Conservation (phyloP, 192 early-diverging fungal genomes). For the Coemansia sp. region DNA sequence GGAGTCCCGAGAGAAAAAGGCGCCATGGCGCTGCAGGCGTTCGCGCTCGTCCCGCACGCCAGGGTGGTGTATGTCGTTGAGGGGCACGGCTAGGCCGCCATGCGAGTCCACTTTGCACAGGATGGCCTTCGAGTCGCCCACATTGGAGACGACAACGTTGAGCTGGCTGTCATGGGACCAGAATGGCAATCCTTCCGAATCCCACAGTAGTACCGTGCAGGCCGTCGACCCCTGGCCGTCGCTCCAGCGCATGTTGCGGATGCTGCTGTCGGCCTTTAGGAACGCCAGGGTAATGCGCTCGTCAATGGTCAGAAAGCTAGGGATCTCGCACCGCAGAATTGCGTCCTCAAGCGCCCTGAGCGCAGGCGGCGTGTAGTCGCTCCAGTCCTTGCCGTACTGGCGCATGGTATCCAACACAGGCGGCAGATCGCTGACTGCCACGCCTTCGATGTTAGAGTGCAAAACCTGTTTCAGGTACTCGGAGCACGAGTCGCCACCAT, state of each 20-base stretch:
- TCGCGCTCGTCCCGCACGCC: constrained; percentile 59
- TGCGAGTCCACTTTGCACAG: constrained; percentile 56
- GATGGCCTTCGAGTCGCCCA: constrained; percentile 64
- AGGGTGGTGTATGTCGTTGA: constrained; percentile 71
- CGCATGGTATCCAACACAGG: constrained; percentile 29
- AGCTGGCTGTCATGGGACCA: constrained; percentile 62
- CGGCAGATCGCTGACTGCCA: constrained; percentile 20
- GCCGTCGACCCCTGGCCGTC: constrained; percentile 68
- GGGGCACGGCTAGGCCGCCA: constrained; percentile 56
- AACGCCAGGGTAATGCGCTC: constrained; percentile 67
- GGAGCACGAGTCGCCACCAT: constrained; percentile 48
- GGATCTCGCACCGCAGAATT: constrained; percentile 22
- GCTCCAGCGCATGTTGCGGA: constrained; percentile 51
- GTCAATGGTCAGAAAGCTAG: constrained; percentile 60
- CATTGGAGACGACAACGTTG: constrained; percentile 63
- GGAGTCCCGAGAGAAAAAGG: constrained; percentile 72
- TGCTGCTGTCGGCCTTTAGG: constrained; percentile 57
- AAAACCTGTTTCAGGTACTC: constrained; percentile 45
- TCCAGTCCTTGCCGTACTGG: constrained; percentile 44
- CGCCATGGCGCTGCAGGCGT: constrained; percentile 65
- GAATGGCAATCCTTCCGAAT: constrained; percentile 62
- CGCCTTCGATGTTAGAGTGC: constrained; percentile 35
- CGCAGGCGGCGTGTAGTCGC: constrained; percentile 33
- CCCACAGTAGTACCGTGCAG: constrained; percentile 62
- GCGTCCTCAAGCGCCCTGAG: constrained; percentile 34